phyloP scores from a whole-genome alignment of 1,284 basidiomycete genomes.

The Vanrija pseudolonga region DNA sequence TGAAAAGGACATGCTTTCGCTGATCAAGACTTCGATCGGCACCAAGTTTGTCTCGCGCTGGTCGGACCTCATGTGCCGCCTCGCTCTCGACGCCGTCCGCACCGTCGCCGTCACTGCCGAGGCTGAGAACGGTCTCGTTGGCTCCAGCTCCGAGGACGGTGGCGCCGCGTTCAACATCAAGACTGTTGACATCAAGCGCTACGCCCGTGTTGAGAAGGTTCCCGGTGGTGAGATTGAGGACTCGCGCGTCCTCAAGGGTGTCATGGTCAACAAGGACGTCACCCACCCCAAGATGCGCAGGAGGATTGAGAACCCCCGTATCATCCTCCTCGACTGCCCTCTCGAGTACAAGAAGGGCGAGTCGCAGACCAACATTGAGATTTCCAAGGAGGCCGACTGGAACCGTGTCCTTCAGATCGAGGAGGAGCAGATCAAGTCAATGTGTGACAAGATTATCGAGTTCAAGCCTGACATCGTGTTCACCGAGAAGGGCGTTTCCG shows the following conservation, averaged over 20 bases:
- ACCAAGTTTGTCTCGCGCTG: slow-evolving; percentile 96
- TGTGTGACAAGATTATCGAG: slow-evolving; percentile 84
- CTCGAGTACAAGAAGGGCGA: slow-evolving; percentile 99
- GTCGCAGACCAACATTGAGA: slow-evolving; percentile 97
- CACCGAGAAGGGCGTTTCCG: slow-evolving; percentile 98
- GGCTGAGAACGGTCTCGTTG: slow-evolving; percentile 43
- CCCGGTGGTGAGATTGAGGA: slow-evolving; percentile 97
- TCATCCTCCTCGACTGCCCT: slow-evolving; percentile 90
- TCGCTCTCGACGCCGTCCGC: slow-evolving; percentile 87
- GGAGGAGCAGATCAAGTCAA: slow-evolving; percentile 90
- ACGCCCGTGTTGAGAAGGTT: slow-evolving; percentile 95
- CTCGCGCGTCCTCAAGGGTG: slow-evolving; percentile 78
- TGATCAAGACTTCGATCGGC: slow-evolving; percentile 99
- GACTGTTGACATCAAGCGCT: slow-evolving; percentile 96
- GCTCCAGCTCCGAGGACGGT: slow-evolving; percentile 47
- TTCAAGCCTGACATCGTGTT: slow-evolving; percentile 94
- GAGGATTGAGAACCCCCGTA: slow-evolving; percentile 83
- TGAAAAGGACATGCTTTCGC: slow-evolving; percentile 87
- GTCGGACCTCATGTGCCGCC: slow-evolving; percentile 95
- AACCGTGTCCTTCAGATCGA: slow-evolving; percentile 89
- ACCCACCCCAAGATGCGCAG: slow-evolving; percentile 96
- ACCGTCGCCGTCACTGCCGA: slow-evolving; percentile 63
- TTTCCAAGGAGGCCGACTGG: slow-evolving; percentile 92
- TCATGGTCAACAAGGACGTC: slow-evolving; percentile 99
- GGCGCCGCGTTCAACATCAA: slow-evolving; percentile 55